Base-by-base conservation (phyloP, 176 grass and related monocot species). In the Oryza meyeriana region DNA sequence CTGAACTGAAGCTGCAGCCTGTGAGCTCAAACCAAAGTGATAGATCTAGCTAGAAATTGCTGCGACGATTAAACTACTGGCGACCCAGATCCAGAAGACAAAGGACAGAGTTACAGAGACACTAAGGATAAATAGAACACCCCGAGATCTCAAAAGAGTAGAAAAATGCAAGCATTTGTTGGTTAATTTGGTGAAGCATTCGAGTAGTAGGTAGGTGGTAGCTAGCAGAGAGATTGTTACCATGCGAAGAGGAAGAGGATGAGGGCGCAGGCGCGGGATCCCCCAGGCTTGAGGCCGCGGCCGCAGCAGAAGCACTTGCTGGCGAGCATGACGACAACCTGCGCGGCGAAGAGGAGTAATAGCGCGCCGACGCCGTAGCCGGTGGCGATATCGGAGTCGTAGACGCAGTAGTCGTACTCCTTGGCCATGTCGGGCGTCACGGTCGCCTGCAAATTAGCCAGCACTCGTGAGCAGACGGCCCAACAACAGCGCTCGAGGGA, bases 221-320 rank as follows among this genome's bases (percentile, higher is more conserved):
- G 52, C 12, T n/a, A 9, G 47, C 47, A 18, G 47, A 8, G 20
- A 2, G 61, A 12, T 32, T 10, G 29, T 47, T 91, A 99, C 96
- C 93, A 99, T 86, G 88, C 82, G 73, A 88, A 76, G 55, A 95
- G 75, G 76, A 99, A 90, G 77, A 99, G 87, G 64, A 91, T 72
- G 74, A 98, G 87, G 1, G 91, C 88, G 82, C 92, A 98, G 16
- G 85, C 89, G 71, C 96, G 89, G 3, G 96, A 93, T 1, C 92
- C 87, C 1, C 93, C 90, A 33, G 90, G 96, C 81, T 92, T 92
- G 67, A 98, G 88, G 0, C 84, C 88, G n/a, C 84, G 84, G 2
- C 96, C 96, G 69, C 90, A 98, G 89, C 90, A 98, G 92, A 91
- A 98, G 89, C 96, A 98, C 0, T 76, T 74, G 87, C 92, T 98